Evolutionary conservation across 192 early-diverging fungal species (phyloP), one percentile per base, ranked within the genome.

Genomic region (Gamsiella multidivaricata): DNA sequence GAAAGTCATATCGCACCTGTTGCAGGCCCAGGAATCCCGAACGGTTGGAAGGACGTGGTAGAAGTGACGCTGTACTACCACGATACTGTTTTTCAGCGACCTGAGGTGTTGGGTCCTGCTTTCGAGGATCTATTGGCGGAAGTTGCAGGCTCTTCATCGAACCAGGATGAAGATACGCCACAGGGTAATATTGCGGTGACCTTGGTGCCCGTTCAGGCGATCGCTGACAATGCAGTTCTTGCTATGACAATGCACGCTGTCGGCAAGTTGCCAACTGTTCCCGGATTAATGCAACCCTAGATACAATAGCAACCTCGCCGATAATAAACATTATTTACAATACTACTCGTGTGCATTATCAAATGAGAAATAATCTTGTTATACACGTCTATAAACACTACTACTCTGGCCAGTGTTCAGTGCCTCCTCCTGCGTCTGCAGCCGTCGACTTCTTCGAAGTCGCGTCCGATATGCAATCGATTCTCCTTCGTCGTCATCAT

Each of bases 181-280:
- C 0, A 8, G 3, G 9, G 50, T 2, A 73, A 73, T 29, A 37
- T 76, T 12, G 73, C 73, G 3, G 45, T 76, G 6, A 76, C 65
- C 8, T 29, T 68, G 22, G 65, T 76, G 10, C 73, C 73, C 33
- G 73, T 68, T 10, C 73, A 57, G 41, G 64, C 73, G 0, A 76
- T 76, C 20, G 73, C 73, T 3, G 57, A 41, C n/a, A 9, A 31
- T 17, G 73, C 65, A 1, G 39, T 68, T 4, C 31, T 76, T 17
- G 73, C 73, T 14, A 29, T 76, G 52, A 68, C 65, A 14, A 1
- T 66, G 5, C 64, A 68, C 23, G 73, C 73, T 37, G 64, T 68
- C 7, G 73, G 73, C 15, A 76, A 39, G 34, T 34, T 39, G 53
- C 73, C 73, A 1, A 67, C 64, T 0, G 34, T 76, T 10, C 73